phyloP scores from a whole-genome alignment of 805 yeast species.

The Suhomyces sp. region DNA sequence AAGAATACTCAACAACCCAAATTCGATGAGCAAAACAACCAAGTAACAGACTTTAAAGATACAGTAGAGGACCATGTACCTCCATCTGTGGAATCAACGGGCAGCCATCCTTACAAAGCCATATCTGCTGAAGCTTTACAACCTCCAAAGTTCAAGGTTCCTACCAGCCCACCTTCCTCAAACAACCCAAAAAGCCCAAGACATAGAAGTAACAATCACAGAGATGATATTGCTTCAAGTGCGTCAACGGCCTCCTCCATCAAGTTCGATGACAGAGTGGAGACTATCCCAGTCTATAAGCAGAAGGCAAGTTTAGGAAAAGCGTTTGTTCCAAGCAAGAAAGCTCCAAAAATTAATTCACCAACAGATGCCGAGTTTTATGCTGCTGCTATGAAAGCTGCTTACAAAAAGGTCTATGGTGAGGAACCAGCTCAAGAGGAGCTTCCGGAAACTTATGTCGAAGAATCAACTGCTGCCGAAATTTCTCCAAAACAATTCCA shows the following conservation, averaged over 20 bases:
- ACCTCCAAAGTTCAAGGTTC: constrained; percentile 1
- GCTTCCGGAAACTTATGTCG: constrained; percentile 1
- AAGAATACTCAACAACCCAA: constrained; percentile 19
- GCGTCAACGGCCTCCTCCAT: constrained; percentile 34
- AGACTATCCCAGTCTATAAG: constrained; percentile 32
- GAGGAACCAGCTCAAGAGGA: constrained; percentile 4
- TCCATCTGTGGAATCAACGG: constrained; percentile 1
- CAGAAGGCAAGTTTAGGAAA: constrained; percentile 5
- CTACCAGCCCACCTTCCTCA: not conserved
- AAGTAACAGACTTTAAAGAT: constrained; percentile 3
- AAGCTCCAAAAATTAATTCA: constrained; percentile 2
- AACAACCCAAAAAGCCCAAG: not conserved
- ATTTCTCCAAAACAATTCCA: not conserved
- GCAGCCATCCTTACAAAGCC: constrained; percentile 3
- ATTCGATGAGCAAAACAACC: constrained; percentile 9
- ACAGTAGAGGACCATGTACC: constrained; percentile 1
- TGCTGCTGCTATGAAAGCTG: constrained; percentile 24
- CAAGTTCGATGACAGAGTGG: constrained; percentile 37
- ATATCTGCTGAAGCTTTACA: not conserved
- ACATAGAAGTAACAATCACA: not conserved
- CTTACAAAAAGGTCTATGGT: constrained; percentile 24
- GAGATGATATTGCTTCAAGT: constrained; percentile 12
- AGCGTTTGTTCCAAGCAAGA: not conserved
- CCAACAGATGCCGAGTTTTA: constrained; percentile 17
- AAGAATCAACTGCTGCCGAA: not conserved